Evolutionary conservation across 768 basidiomycete species (phyloP).

Genomic region (Wakefieldia striispora): DNA sequence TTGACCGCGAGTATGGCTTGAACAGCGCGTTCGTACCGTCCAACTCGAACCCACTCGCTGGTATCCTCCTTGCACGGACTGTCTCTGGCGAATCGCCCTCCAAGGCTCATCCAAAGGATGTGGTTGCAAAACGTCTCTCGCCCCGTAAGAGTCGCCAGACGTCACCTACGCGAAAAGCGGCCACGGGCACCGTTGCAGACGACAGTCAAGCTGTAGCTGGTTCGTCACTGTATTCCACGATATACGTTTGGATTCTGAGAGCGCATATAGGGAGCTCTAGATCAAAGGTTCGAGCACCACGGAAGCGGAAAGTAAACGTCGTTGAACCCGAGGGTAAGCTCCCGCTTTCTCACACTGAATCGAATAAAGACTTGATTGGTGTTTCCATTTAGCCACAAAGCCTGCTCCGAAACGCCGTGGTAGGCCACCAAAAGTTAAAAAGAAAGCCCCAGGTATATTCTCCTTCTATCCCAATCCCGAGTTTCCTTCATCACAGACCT

Average conservation of each 20-base stretch:
- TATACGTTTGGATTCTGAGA: not conserved
- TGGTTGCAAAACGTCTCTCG: conserved; percentile 1
- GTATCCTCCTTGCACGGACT: conserved; percentile 51
- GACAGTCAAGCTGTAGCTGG: conserved; percentile 7
- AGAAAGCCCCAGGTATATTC: conserved; percentile 8
- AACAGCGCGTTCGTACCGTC: conserved; percentile 54
- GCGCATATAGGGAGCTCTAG: conserved; percentile 13
- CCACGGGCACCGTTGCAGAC: not conserved
- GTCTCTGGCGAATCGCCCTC: conserved; percentile 47
- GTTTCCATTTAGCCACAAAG: not conserved
- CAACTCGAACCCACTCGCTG: conserved; percentile 45
- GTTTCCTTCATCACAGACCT: not conserved
- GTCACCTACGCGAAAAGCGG: not conserved
- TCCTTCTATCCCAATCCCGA: not conserved
- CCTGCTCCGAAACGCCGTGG: conserved; percentile 18
- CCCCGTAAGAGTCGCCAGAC: conserved; percentile 1
- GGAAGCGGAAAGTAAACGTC: conserved; percentile 10
- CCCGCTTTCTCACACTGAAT: not conserved
- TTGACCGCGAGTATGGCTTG: not conserved
- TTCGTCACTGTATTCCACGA: conserved; percentile 2
- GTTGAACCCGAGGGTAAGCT: conserved; percentile 3
- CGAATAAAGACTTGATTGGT: not conserved
- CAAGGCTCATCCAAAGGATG: conserved; percentile 20
- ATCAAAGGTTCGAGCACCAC: conserved; percentile 2
- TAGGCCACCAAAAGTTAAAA: conserved; percentile 11